phyloP scores from a whole-genome alignment of 257 asterid genomes.

The Capsicum baccatum region DNA sequence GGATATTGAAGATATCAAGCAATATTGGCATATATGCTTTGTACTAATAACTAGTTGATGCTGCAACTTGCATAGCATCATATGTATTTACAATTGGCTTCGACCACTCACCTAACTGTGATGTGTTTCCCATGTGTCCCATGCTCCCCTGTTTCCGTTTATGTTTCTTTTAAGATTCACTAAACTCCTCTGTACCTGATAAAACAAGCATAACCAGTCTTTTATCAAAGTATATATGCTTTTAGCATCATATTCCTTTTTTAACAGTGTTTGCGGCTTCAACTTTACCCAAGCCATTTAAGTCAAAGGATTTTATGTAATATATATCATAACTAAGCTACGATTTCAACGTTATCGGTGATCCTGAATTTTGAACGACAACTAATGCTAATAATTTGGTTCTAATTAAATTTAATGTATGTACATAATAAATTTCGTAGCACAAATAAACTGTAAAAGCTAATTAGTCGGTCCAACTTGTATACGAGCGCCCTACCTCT shows the following conservation, averaged over 20 bases:
- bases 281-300: not conserved
- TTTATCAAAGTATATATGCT: constrained; percentile 10
- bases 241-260: not conserved
- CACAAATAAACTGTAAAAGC: not conserved
- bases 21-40: not conserved
- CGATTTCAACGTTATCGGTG: not conserved
- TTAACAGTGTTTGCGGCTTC: constrained; percentile 2
- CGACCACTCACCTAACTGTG: not conserved
- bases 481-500: too few species aligned
- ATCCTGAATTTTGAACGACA: not conserved
- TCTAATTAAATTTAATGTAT: not conserved
- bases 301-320: not conserved
- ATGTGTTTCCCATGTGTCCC: constrained; percentile 19
- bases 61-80: not conserved
- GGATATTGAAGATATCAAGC: not conserved
- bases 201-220: not conserved
- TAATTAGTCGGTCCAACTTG: not conserved
- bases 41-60: not conserved
- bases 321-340: not conserved
- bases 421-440: not conserved
- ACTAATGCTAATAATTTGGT: not conserved
- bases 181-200: not conserved
- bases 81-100: not conserved
- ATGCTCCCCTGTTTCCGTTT: not conserved
- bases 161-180: not conserved